Evolutionary conservation across 2,329 filamentous ascomycete species (phyloP).

Genomic region (Penicillium sp.): DNA sequence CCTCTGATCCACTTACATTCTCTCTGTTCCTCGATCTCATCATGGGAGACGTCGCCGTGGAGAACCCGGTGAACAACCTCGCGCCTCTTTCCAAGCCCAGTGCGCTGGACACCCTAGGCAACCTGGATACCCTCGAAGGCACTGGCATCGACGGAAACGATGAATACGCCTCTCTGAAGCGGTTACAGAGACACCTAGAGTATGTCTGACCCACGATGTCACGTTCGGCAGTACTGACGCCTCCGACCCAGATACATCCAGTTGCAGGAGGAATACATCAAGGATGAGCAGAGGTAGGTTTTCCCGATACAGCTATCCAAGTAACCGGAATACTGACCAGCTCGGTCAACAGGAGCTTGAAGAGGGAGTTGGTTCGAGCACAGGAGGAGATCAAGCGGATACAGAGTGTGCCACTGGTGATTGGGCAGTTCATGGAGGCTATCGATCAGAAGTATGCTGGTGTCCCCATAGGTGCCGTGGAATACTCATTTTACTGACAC

Average conservation of each 20-base stretch:
- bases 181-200: slow-evolving; percentile 93
- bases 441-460: slow-evolving; percentile 89
- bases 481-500: not conserved
- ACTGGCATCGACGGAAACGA: slow-evolving; percentile 75
- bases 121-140: slow-evolving; percentile 85
- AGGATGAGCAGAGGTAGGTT: slow-evolving; percentile 88
- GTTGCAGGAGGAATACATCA: slow-evolving; percentile 99
- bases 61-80: slow-evolving; percentile 69
- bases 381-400: slow-evolving; percentile 99
- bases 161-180: slow-evolving; percentile 93
- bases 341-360: slow-evolving; percentile 65
- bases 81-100: slow-evolving; percentile 76
- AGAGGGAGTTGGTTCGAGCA: slow-evolving; percentile 91
- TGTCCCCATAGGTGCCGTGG: slow-evolving; percentile 9
- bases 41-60: slow-evolving; percentile 86
- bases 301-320: not conserved
- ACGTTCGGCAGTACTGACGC: slow-evolving; percentile 16
- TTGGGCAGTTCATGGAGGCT: slow-evolving; percentile 99
- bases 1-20: not conserved
- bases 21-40: slow-evolving; percentile 16
- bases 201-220: slow-evolving; percentile 46
- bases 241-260: slow-evolving; percentile 69
- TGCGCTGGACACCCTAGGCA: slow-evolving; percentile 73
- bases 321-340: slow-evolving; percentile 10
- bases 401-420: slow-evolving; percentile 94